Evolutionary conservation across 176 grass and related monocot genomes (phyloP).

Genomic region (Triticum timopheevii): DNA sequence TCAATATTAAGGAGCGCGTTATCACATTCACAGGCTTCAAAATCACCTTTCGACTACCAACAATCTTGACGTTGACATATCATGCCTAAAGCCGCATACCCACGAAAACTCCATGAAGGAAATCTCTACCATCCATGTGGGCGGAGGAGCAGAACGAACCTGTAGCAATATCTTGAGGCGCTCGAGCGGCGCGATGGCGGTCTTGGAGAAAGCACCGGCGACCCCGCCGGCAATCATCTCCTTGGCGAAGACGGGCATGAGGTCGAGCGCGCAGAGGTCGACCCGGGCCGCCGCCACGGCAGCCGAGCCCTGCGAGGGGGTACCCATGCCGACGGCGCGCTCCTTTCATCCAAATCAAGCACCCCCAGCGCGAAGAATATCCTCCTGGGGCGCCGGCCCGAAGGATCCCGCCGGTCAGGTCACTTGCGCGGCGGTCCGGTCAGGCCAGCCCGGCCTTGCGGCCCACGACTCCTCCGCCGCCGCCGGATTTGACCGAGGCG

Average conservation of each 20-base stretch:
- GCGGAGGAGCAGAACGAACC: constrained; percentile 36
- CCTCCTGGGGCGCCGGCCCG: constrained; percentile 11
- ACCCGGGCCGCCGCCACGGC: constrained; percentile 78
- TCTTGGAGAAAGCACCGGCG: constrained; percentile 91
- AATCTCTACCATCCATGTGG: not conserved
- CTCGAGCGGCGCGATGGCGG: constrained; percentile 87
- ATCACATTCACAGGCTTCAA: constrained; percentile 11
- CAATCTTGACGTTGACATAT: not conserved
- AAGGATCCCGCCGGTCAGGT: constrained; percentile 28
- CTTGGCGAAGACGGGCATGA: constrained; percentile 81
- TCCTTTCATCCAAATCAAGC: constrained; percentile 58
- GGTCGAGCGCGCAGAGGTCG: constrained; percentile 69
- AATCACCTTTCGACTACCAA: constrained; percentile 6
- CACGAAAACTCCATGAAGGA: not conserved
- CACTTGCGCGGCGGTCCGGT: not conserved
- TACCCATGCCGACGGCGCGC: constrained; percentile 45
- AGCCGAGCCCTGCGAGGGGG: constrained; percentile 81
- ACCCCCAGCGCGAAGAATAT: constrained; percentile 28
- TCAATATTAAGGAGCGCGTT: not conserved
- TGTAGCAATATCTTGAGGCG: constrained; percentile 92
- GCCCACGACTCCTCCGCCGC: constrained; percentile 10
- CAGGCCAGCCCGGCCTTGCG: not conserved
- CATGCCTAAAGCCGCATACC: not conserved
- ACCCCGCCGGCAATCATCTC: constrained; percentile 87
- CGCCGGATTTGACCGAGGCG: constrained; percentile 42